Percentiles rank a stretch among this genome's conserved stretches.
phyloP scores from a whole-genome alignment of 345 rosid species.

The Populus deltoides region DNA sequence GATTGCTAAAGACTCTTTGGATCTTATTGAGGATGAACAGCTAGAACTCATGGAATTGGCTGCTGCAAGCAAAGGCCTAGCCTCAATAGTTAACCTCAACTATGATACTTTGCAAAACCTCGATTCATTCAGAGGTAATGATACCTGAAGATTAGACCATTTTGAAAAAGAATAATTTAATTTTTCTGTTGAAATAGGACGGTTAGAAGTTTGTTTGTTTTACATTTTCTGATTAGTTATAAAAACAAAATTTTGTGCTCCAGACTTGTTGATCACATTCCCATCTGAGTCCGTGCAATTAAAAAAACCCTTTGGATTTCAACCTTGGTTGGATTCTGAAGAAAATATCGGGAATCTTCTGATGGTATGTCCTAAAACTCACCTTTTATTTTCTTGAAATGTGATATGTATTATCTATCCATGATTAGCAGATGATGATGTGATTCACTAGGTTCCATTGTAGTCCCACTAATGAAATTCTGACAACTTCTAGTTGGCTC shows the following conservation, averaged over 20 bases:
- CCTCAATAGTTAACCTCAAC: conserved; percentile 73
- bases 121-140: conserved; percentile 73
- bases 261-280: conserved; percentile 69
- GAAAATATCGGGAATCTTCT: conserved; percentile 86
- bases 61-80: conserved; percentile 74
- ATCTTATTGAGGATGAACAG: conserved; percentile 98
- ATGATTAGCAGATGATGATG: not conserved
- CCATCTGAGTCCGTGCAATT: conserved; percentile 69
- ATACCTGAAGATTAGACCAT: not conserved
- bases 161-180: not conserved
- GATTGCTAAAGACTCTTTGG: conserved; percentile 97
- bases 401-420: not conserved
- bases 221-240: not conserved
- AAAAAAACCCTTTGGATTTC: conserved; percentile 69
- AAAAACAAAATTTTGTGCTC: conserved; percentile 14
- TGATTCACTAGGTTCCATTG: not conserved
- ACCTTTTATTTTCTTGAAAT: not conserved
- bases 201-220: not conserved
- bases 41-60: conserved; percentile 98
- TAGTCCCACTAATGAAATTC: not conserved
- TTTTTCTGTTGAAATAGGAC: not conserved
- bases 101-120: conserved; percentile 81
- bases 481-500: not conserved
- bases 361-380: conserved; percentile 58
- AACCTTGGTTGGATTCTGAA: conserved; percentile 86